phyloP scores from a whole-genome alignment of 352 stramenopile species.

The Pythium aristosporum region DNA sequence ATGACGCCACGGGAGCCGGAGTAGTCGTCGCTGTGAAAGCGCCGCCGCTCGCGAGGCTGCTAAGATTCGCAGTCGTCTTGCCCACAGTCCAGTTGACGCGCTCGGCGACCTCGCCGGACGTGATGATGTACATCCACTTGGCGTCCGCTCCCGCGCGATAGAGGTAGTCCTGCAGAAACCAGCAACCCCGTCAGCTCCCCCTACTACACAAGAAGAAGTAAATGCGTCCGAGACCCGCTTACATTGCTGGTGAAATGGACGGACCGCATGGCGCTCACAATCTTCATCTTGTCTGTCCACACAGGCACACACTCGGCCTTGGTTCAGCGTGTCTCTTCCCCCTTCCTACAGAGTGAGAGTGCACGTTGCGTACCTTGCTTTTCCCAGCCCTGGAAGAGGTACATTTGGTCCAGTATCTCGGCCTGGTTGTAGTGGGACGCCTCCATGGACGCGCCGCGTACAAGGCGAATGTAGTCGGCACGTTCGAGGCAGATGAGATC shows the following conservation, averaged over 20 bases:
- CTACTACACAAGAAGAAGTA: background rate
- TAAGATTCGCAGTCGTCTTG: constrained; percentile 3
- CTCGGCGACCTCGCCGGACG: constrained; percentile 65
- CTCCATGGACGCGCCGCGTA: constrained; percentile 77
- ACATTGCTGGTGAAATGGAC: constrained; percentile 67
- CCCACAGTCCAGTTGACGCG: constrained; percentile 55
- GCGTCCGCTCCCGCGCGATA: constrained; percentile 61
- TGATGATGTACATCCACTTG: constrained; percentile 78
- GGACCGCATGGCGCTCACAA: constrained; percentile 66
- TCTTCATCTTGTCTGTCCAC: constrained; percentile 65
- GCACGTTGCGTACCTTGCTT: constrained; percentile 45
- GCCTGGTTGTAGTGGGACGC: constrained; percentile 76
- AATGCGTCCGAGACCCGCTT: background rate
- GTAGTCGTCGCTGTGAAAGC: background rate
- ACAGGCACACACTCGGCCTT: background rate
- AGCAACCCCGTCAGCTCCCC: background rate
- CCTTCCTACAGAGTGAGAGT: background rate
- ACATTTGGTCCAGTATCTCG: constrained; percentile 76
- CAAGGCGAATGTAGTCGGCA: constrained; percentile 68
- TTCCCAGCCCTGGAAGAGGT: constrained; percentile 64
- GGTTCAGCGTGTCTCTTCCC: no score
- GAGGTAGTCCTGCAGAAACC: constrained; percentile 53
- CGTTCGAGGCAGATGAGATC: constrained; percentile 72
- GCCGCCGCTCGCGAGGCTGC: constrained; percentile 10
- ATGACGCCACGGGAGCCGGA: no score